Evolutionary conservation across 2,329 filamentous ascomycete genomes (phyloP), one percentile per base, ranked within the genome.

Genomic region (Calonectria pseudoturangicola): DNA sequence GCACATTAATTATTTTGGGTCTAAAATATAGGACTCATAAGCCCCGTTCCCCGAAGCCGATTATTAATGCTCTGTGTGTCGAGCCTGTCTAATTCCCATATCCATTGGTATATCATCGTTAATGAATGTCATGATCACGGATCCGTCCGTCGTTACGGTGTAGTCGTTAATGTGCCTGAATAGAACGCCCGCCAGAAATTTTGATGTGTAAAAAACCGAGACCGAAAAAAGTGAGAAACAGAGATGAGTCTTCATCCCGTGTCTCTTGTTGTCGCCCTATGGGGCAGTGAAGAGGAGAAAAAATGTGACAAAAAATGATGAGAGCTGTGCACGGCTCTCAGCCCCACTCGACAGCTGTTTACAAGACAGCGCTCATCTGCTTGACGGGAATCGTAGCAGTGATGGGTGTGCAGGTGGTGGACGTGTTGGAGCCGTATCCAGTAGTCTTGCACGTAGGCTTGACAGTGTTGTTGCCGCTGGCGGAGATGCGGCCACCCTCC

Each of bases 401-500:
- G 68, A 81, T 71, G 21, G 75, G 54, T 75, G 82, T 66, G 73
- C 74, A 81, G 8, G 25, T 74, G 60, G 75, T 50, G 30, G 41
- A 50, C 13, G 27, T 80, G 18, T 76, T 58, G 75, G 82, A 83
- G 51, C 27, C 51, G 33, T 41, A 60, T 10, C 13, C 2, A 10
- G 33, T 39, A n/a, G 54, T 60, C 21, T 36, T 60, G n/a, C 73
- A 43, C 21, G 81, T 74, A 21, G 41, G 58, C 41, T 81, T 71
- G 62, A 81, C 77, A 18, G 74, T 76, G 15, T 72, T 75, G 25
- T 72, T 73, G 48, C 82, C 82, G 72, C 75, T 78, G 71, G 83
- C 83, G 47, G 74, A 78, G 74, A 79, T 83, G 60, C 76, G 74
- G 6, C 78, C 79, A 8, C 81, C 81, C 73, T 88, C 85, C 50